phyloP scores from a whole-genome alignment of 768 basidiomycete species.

The Termitomyces sp. region DNA sequence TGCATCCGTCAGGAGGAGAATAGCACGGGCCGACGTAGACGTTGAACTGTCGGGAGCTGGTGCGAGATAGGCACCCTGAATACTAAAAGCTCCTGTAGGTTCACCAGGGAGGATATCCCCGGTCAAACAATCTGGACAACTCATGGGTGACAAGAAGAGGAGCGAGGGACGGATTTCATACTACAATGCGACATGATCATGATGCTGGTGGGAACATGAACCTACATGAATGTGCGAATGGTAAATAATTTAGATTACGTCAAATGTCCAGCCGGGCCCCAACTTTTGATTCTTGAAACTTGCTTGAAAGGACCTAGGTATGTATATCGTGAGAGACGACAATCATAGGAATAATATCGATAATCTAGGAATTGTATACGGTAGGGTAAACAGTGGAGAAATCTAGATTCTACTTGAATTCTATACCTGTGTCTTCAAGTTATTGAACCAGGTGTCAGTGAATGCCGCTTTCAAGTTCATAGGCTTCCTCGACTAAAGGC shows the following conservation, averaged over 20 bases:
- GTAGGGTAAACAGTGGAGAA: too few species aligned
- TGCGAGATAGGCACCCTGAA: constrained; percentile 44
- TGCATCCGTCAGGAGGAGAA: constrained; percentile 56
- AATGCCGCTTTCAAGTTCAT: constrained; percentile 5
- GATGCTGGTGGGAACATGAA: background rate
- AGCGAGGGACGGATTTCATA: background rate
- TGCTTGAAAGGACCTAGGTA: too few species aligned
- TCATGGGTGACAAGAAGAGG: constrained; percentile 10
- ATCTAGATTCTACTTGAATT: too few species aligned
- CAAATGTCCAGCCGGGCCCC: background rate
- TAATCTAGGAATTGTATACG: too few species aligned
- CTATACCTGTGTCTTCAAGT: too few species aligned
- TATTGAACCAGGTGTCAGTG: too few species aligned
- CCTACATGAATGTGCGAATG: background rate
- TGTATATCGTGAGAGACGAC: too few species aligned
- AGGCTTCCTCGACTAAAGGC: constrained; percentile 22
- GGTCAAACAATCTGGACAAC: constrained; percentile 41
- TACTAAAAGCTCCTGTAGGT: constrained; percentile 39
- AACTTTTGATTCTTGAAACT: too few species aligned
- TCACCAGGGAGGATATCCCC: constrained; percentile 47
- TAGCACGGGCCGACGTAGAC: constrained; percentile 31
- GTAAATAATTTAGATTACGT: background rate
- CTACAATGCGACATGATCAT: background rate
- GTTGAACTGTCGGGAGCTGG: constrained; percentile 22
- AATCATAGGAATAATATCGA: too few species aligned